A percentile compares a stretch with the other conserved stretches of the same genome.
Evolutionary conservation across 306 rosid genomes (phyloP).

Genomic region (Carpinus viminea): DNA sequence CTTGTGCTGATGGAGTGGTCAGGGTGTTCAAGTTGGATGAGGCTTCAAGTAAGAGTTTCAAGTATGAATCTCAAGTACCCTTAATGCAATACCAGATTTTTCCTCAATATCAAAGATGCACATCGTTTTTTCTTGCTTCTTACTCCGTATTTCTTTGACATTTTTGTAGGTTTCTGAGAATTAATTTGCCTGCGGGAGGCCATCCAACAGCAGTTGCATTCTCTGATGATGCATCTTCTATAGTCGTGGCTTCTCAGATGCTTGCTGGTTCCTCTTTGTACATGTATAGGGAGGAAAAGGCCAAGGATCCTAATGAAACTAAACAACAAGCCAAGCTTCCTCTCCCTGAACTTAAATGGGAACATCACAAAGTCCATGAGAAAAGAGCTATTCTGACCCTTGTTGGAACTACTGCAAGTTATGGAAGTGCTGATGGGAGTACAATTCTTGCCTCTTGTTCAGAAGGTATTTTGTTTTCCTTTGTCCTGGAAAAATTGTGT

Average conservation of each 20-base stretch:
- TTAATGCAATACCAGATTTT: constrained; percentile 8
- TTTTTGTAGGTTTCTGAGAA: constrained; percentile 72
- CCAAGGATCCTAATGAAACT: constrained; percentile 48
- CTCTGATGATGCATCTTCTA: constrained; percentile 65
- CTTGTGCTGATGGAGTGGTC: constrained; percentile 93
- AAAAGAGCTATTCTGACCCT: constrained; percentile 70
- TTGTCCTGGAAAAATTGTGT: constrained; percentile 14
- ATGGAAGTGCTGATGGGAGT: constrained; percentile 97
- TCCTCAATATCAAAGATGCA: constrained; percentile 24
- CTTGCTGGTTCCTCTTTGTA: constrained; percentile 72
- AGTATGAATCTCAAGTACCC: constrained; percentile 50
- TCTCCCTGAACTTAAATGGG: constrained; percentile 95
- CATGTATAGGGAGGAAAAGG: constrained; percentile 88
- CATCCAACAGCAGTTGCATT: constrained; percentile 78
- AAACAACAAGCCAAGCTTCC: constrained; percentile 79
- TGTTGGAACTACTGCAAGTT: constrained; percentile 73
- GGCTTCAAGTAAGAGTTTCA: constrained; percentile 94
- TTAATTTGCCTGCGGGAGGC: constrained; percentile 89
- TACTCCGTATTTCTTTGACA: constrained; percentile 14
- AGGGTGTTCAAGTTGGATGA: constrained; percentile 95
- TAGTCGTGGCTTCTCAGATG: constrained; percentile 78
- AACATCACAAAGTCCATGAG: constrained; percentile 77
- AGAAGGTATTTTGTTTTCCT: constrained; percentile 64
- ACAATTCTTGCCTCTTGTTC: constrained; percentile 86
- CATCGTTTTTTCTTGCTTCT: constrained; percentile 20